Percentiles rank a stretch among this genome's conserved stretches.
These are phyloP conservation scores for Nicotiana sylvestris DNA, from an alignment of 257 asterid species.

Conservation along the genomic window DNA sequence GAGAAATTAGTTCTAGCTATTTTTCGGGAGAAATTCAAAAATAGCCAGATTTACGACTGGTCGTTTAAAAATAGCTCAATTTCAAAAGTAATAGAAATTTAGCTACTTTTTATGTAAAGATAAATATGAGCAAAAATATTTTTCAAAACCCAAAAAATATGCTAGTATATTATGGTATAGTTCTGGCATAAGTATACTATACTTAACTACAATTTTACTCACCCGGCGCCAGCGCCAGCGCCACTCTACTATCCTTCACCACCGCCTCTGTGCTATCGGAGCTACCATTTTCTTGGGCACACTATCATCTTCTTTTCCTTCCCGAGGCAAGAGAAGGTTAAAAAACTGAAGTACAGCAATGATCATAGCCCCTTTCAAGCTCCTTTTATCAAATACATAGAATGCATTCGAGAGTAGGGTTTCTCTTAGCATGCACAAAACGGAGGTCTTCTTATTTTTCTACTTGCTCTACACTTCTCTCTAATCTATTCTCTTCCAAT, in stretches of 20 bases:
- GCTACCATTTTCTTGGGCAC: neutral
- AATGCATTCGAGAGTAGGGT: constrained; percentile 69
- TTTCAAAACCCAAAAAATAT: no score
- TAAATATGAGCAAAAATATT: no score
- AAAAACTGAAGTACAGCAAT: neutral
- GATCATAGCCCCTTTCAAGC: neutral
- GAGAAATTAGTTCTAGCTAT: no score
- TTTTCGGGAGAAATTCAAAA: no score
- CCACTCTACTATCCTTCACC: neutral
- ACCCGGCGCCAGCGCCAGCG: neutral
- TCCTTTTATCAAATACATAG: constrained; percentile 14
- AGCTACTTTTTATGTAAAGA: no score
- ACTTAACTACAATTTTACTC: neutral
- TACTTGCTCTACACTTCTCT: neutral
- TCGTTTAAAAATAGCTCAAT: no score
- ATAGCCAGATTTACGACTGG: no score
- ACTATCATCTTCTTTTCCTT: neutral
- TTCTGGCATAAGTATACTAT: no score
- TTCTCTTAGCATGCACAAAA: constrained; percentile 53
- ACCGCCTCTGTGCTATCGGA: neutral
- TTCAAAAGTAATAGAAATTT: no score
- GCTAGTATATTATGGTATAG: no score
- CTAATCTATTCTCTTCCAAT: constrained; percentile 12
- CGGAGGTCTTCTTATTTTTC: constrained; percentile 18
- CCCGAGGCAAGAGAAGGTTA: neutral